These are phyloP conservation scores for Phanerodontia chrysosporium DNA, from an alignment of 768 basidiomycete species.

Conservation along the genomic window DNA sequence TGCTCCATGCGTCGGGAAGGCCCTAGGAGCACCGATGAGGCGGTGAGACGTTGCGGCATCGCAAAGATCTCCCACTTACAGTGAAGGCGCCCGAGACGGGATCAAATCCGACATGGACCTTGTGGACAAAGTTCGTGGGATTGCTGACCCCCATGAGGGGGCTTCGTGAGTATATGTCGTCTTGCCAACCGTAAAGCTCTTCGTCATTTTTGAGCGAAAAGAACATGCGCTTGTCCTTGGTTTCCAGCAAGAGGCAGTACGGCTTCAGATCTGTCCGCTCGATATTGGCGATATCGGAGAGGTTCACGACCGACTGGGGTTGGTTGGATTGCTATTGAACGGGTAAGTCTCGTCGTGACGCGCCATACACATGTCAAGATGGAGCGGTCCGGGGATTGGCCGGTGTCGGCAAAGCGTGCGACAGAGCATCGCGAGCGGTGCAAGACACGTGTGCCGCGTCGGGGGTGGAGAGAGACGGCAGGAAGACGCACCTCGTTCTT, in stretches of 20 bases:
- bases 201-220: constrained; percentile 89
- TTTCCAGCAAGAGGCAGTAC: constrained; percentile 86
- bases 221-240: constrained; percentile 77
- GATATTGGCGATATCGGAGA: constrained; percentile 80
- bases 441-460: neutral
- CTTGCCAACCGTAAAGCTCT: constrained; percentile 97
- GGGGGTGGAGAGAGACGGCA: neutral
- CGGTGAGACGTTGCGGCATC: neutral
- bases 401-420: neutral
- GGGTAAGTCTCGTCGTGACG: constrained; percentile 2
- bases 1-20: constrained; percentile 96
- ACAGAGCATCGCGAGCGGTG: neutral
- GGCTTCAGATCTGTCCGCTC: constrained; percentile 93
- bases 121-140: constrained; percentile 97
- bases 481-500: constrained; percentile 78
- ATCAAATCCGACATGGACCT: constrained; percentile 97
- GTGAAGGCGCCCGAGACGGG: constrained; percentile 92
- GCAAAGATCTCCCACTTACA: constrained; percentile 40
- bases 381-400: too few species aligned
- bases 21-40: constrained; percentile 47
- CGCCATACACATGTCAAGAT: neutral
- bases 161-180: constrained; percentile 90
- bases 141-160: constrained; percentile 91
- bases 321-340: constrained; percentile 43
- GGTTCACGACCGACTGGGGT: constrained; percentile 52